phyloP scores from a whole-genome alignment of 169 alveolate genomes.

The Plasmodium berghei region DNA sequence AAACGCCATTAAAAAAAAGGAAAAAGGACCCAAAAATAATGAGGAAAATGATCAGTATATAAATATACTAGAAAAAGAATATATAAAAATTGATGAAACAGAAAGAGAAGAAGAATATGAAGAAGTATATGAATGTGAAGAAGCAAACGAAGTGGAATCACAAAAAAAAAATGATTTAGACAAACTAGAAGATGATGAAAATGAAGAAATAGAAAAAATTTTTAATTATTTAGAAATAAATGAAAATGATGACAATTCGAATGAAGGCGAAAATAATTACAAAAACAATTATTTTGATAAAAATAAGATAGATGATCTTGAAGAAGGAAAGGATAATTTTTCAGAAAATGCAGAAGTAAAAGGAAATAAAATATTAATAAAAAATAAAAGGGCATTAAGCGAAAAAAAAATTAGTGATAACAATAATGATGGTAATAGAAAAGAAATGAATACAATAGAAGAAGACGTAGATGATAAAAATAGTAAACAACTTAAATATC shows the following conservation, averaged over 20 bases:
- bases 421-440: constrained; percentile 11
- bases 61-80: not conserved
- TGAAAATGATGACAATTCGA: not conserved
- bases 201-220: not conserved
- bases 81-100: not conserved
- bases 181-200: constrained; percentile 1
- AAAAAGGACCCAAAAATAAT: not conserved
- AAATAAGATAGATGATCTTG: constrained; percentile 8
- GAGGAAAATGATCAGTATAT: too few species aligned
- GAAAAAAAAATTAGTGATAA: constrained; percentile 1
- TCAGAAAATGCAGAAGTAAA: constrained; percentile 7
- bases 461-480: constrained; percentile 19
- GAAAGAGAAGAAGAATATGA: not conserved
- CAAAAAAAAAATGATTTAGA: not conserved
- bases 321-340: not conserved
- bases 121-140: constrained; percentile 2
- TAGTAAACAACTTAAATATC: constrained; percentile 54
- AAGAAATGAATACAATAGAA: constrained; percentile 17
- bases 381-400: constrained; percentile 26
- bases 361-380: not conserved
- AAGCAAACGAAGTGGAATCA: not conserved
- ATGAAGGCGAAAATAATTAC: not conserved
- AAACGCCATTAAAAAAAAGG: not conserved
- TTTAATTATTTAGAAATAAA: not conserved
- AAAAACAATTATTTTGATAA: constrained; percentile 3